Conservation (phyloP, 2,329 filamentous ascomycete species). For the Apiospora malaysiana region DNA sequence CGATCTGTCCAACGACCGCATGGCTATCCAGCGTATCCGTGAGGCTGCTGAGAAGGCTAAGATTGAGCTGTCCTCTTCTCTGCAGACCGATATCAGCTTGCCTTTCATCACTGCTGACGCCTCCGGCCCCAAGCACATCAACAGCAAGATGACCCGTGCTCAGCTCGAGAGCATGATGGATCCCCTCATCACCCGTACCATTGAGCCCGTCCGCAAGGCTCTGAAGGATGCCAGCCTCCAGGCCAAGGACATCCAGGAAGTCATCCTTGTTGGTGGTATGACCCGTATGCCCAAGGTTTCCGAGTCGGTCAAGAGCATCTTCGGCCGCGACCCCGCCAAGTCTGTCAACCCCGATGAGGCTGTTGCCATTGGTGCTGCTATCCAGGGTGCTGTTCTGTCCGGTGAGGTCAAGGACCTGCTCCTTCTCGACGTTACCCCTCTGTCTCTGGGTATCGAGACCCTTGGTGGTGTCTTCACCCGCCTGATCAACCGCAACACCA, state of each 20-base stretch:
- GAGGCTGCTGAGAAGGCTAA: conserved; percentile 99
- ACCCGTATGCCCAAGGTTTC: conserved; percentile 99
- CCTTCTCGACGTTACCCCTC: conserved; percentile 91
- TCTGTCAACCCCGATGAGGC: conserved; percentile 99
- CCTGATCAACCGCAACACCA: conserved; percentile 98
- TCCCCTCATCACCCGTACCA: conserved; percentile 82
- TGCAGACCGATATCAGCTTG: conserved; percentile 97
- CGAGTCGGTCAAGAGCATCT: conserved; percentile 95
- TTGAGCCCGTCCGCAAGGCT: conserved; percentile 94
- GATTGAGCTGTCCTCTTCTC: conserved; percentile 95
- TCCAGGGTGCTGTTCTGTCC: conserved; percentile 95
- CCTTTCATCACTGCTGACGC: conserved; percentile 98
- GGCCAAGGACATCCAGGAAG: conserved; percentile 94
- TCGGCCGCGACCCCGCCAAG: conserved; percentile 95
- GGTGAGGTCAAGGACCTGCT: conserved; percentile 97
- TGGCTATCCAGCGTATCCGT: conserved; percentile 99
- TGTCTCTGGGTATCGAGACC: conserved; percentile 98
- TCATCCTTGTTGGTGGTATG: conserved; percentile 98
- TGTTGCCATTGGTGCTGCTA: conserved; percentile 95
- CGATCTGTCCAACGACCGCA: conserved; percentile 89
- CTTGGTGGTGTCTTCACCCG: conserved; percentile 97
- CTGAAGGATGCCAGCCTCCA: conserved; percentile 93
- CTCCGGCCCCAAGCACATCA: conserved; percentile 97
- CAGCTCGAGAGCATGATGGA: conserved; percentile 95
- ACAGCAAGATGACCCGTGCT: conserved; percentile 88